These are phyloP conservation scores for Podaxis sp. DNA, from an alignment of 768 basidiomycete species.

Conservation along the genomic window DNA sequence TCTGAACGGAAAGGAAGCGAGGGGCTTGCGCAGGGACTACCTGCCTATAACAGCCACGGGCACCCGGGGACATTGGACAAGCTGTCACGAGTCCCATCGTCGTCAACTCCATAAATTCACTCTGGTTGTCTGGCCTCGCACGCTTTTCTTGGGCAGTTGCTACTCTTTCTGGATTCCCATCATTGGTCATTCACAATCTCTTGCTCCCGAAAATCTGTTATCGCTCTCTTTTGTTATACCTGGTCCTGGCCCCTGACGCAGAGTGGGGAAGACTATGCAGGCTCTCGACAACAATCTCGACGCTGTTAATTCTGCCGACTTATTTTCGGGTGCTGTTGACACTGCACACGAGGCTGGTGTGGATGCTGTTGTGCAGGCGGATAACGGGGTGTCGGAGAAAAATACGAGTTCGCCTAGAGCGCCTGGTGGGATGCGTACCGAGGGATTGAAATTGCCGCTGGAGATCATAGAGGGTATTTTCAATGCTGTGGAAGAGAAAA, in stretches of 20 bases:
- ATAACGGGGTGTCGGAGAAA: not conserved
- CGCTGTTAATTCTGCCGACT: not conserved
- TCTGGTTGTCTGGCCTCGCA: not conserved
- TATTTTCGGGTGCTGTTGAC: not conserved
- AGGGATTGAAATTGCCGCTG: conserved; percentile 5
- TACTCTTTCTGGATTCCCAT: not conserved
- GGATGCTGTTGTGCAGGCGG: not conserved
- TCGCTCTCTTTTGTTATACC: not conserved
- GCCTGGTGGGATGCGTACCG: not conserved
- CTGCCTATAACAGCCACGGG: conserved; percentile 12
- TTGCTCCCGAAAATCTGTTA: not conserved
- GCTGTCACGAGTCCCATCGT: conserved; percentile 7
- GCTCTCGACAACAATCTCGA: not conserved
- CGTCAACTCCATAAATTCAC: conserved; percentile 15
- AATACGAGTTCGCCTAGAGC: not conserved
- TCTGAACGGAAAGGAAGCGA: conserved; percentile 12
- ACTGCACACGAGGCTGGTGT: not conserved
- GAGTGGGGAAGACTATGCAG: conserved; percentile 1
- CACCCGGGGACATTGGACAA: not conserved
- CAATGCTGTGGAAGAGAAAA: not conserved
- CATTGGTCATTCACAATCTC: not conserved
- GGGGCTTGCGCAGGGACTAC: conserved; percentile 4
- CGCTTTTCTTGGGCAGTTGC: not conserved
- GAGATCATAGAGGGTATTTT: conserved; percentile 9
- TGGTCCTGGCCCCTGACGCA: not conserved